Evolutionary conservation across 2,329 filamentous ascomycete species (phyloP), one percentile per base, ranked within the genome.

Genomic region (Hypoxylon sp.): DNA sequence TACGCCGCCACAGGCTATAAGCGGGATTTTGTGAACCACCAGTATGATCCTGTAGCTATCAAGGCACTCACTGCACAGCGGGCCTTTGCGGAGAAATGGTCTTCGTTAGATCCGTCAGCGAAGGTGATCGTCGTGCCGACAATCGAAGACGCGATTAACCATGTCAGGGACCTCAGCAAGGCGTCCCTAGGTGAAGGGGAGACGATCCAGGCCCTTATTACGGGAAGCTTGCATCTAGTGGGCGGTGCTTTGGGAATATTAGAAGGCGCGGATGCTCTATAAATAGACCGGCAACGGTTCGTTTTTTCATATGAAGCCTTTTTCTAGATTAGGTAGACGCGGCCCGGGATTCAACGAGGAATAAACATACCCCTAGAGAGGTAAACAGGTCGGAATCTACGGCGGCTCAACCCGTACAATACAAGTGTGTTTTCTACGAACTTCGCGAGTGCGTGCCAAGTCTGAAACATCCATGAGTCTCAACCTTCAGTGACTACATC

Each of bases 191-290:
- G 29, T 50, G 73, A 81, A 57, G 80, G 75, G 0, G 74, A 82
- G 48, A 78, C 76, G 5, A 78, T 85, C 13, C 82, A 84, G 70
- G 85, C 82, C 0, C 81, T 90, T 26, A 82, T 90, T 53, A 91
- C 89, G 3, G 88, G 89, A 2, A 91, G 89, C 75, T 78, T 91
- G 69, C 88, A 91, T 76, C 81, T 91, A 1, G 86, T 91, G 0
- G 88, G 89, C 0, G 86, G 85, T 11, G 84, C 83, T 9, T 73
- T 88, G 71, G 81, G 81, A 1, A 82, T 86, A 39, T 59, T 88
- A 69, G 84, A 87, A 61, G 80, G 81, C 51, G 80, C 79, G 0
- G 83, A 84, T 75, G 82, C 80, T 50, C 74, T 84, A 55, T 84
- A 69, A 22, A 9, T 19, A 44, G 39, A 73, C 42, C 46, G 55